These are phyloP conservation scores for Neophaeococcomyces aloes DNA, from an alignment of 2,329 filamentous ascomycete genomes.

Conservation along the genomic window DNA sequence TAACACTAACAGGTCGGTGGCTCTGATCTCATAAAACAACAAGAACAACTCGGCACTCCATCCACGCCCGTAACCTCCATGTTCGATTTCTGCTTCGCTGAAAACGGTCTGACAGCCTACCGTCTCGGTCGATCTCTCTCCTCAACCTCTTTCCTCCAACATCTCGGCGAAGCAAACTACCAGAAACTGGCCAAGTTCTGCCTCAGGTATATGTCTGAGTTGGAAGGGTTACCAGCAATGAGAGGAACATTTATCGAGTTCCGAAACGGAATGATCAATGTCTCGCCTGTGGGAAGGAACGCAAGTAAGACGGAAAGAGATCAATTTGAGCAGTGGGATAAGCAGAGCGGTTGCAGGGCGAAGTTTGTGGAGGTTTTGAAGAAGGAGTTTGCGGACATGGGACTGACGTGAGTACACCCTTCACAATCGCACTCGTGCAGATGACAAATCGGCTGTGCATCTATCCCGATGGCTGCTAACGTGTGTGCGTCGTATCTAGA, in stretches of 20 bases:
- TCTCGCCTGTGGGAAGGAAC: conserved; percentile 62
- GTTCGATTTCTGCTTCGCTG: conserved; percentile 93
- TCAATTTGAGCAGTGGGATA: conserved; percentile 74
- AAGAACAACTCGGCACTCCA: conserved; percentile 77
- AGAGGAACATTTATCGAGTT: conserved; percentile 59
- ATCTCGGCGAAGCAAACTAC: conserved; percentile 73
- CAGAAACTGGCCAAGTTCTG: conserved; percentile 50
- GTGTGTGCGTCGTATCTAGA: conserved; percentile 33
- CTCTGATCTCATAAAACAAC: conserved; percentile 84
- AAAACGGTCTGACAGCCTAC: conserved; percentile 90
- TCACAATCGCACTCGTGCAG: conserved; percentile 4
- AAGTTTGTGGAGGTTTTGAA: conserved; percentile 66
- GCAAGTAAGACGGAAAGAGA: conserved; percentile 68
- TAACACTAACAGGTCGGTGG: conserved; percentile 54
- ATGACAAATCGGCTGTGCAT: no score
- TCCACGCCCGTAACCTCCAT: conserved; percentile 63
- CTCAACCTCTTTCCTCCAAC: conserved; percentile 78
- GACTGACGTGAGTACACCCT: conserved; percentile 58
- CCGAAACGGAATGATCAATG: conserved; percentile 56
- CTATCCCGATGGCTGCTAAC: conserved; percentile 1
- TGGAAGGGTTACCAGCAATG: conserved; percentile 50
- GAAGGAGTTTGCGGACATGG: conserved; percentile 71
- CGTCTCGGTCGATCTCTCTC: conserved; percentile 67
- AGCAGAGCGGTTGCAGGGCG: conserved; percentile 62
- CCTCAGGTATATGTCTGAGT: conserved; percentile 50